phyloP scores from a whole-genome alignment of 225 moss, liverwort and hornwort genomes.

The Physcomitrium patens region DNA sequence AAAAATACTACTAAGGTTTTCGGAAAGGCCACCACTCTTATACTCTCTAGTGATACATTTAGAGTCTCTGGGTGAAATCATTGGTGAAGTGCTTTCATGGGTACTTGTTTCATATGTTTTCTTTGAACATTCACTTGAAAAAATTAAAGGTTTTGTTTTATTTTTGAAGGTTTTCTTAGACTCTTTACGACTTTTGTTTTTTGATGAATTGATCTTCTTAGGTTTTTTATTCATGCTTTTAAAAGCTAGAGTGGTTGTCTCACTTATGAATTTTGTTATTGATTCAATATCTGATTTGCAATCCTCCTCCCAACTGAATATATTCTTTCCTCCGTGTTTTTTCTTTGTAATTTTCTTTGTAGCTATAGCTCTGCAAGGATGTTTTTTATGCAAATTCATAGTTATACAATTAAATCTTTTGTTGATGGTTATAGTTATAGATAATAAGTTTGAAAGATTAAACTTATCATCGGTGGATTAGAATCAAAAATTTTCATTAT shows the following conservation, averaged over 20 bases:
- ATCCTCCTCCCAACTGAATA: background rate
- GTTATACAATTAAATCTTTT: no score
- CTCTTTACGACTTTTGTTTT: background rate
- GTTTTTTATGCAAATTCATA: no score
- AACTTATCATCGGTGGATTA: no score
- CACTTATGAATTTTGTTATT: conserved; percentile 27
- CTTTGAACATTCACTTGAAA: background rate
- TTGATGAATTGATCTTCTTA: background rate
- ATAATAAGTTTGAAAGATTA: no score
- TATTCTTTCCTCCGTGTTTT: no score
- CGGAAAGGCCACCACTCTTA: background rate
- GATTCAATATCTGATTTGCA: rapidly evolving
- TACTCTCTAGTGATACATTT: conserved; percentile 3
- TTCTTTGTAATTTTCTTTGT: no score
- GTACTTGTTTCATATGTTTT: background rate
- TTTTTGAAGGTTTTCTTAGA: background rate
- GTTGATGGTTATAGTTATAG: no score
- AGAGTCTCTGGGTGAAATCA: conserved; percentile 33
- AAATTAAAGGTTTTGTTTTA: background rate
- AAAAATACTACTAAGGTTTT: conserved; percentile 35
- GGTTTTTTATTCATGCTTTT: background rate
- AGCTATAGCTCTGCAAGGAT: no score
- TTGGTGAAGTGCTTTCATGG: conserved; percentile 26
- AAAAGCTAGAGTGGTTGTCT: conserved; percentile 21
- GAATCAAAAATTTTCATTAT: no score